Percentiles rank a stretch among this genome's conserved stretches.
Conservation (phyloP, 768 basidiomycete species). For the Mycena belliarum region DNA sequence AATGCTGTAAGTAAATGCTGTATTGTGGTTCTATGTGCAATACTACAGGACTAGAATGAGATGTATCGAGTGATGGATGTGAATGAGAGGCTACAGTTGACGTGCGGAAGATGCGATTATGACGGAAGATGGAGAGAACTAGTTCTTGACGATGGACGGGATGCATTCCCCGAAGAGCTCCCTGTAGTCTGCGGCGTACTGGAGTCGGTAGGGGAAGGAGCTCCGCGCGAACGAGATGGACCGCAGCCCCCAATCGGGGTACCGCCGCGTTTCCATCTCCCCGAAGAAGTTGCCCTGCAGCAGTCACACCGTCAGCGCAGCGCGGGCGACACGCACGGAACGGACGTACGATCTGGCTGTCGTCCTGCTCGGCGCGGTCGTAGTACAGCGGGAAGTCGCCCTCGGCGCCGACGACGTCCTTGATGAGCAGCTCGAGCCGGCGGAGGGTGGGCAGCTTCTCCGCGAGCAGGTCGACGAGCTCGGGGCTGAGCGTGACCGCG, state of each 20-base stretch:
- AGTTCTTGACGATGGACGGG: slow-evolving; percentile 22
- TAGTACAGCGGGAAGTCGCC: slow-evolving; percentile 20
- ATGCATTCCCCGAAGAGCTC: slow-evolving; percentile 36
- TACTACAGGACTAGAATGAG: not conserved
- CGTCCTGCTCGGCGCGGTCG: slow-evolving; percentile 21
- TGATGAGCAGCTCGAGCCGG: slow-evolving; percentile 40
- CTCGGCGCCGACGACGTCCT: slow-evolving; percentile 36
- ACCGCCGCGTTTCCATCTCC: slow-evolving; percentile 35
- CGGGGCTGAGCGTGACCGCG: slow-evolving; percentile 41
- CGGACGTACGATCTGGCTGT: slow-evolving; percentile 26
- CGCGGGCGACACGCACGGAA: not conserved
- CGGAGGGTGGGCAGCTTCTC: slow-evolving; percentile 35
- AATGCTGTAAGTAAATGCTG: no score
- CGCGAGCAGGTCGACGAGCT: slow-evolving; percentile 44
- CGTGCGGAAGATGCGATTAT: not conserved
- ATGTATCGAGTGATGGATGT: not conserved
- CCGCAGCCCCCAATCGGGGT: slow-evolving; percentile 34
- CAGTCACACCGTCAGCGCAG: not conserved
- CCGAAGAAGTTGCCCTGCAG: slow-evolving; percentile 32
- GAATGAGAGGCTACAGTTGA: not conserved
- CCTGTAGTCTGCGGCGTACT: slow-evolving; percentile 32
- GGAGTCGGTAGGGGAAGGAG: slow-evolving; percentile 31
- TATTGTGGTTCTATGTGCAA: not conserved
- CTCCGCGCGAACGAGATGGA: slow-evolving; percentile 35
- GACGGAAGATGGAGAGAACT: not conserved